These are phyloP conservation scores for Zygosaccharomyces pseudobailii DNA, from an alignment of 1,139 yeast genomes.

Conservation along the genomic window DNA sequence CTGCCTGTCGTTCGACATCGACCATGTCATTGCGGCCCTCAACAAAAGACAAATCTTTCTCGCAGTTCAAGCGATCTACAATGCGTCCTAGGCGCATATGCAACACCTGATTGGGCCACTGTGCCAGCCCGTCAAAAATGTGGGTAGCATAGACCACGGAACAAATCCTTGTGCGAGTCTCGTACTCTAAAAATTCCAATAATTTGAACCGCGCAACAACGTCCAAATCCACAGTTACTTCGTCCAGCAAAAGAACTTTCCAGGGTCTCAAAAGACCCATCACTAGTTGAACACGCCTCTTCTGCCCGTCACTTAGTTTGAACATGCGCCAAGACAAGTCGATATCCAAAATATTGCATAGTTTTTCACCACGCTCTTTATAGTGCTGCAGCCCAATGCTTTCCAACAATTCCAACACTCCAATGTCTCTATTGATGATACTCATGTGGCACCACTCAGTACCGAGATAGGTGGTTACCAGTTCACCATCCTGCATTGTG, in stretches of 20 bases:
- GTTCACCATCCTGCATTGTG: slow-evolving; percentile 25
- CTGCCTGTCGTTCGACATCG: slow-evolving; percentile 7
- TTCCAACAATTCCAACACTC: slow-evolving; percentile 70
- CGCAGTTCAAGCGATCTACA: slow-evolving; percentile 31
- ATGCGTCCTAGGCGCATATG: slow-evolving; percentile 71
- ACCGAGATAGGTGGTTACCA: slow-evolving; percentile 81
- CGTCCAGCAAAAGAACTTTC: slow-evolving; percentile 79
- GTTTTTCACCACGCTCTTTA: slow-evolving; percentile 68
- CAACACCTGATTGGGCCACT: slow-evolving; percentile 83
- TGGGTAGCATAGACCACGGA: slow-evolving; percentile 90
- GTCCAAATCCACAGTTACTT: slow-evolving; percentile 93
- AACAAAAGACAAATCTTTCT: slow-evolving; percentile 35
- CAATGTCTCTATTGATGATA: slow-evolving; percentile 83
- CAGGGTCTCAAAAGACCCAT: slow-evolving; percentile 94
- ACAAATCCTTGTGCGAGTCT: slow-evolving; percentile 62
- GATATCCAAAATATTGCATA: slow-evolving; percentile 73
- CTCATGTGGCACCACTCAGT: slow-evolving; percentile 97
- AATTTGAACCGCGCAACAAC: slow-evolving; percentile 81
- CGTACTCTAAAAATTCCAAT: slow-evolving; percentile 61
- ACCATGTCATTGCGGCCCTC: slow-evolving; percentile 15
- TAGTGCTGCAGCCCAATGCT: slow-evolving; percentile 79
- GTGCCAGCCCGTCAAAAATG: slow-evolving; percentile 87
- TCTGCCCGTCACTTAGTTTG: slow-evolving; percentile 86
- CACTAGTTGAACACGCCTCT: slow-evolving; percentile 86
- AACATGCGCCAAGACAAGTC: slow-evolving; percentile 92